Evolutionary conservation across 1,284 basidiomycete genomes (phyloP).

Genomic region (Fomitopsis palustris): DNA sequence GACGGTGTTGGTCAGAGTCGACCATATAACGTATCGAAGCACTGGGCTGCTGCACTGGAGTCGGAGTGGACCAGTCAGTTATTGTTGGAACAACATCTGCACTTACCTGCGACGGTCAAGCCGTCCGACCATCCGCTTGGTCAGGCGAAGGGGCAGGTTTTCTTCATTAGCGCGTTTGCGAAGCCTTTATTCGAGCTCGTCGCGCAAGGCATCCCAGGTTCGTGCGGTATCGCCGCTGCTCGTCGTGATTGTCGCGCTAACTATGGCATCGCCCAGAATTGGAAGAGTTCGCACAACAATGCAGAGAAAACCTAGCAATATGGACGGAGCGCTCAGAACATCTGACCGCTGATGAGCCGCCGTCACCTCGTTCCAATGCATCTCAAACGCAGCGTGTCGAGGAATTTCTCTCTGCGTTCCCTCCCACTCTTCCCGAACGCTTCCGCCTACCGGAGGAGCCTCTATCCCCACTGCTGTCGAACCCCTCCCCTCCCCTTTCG

Average conservation of each 20-base stretch:
- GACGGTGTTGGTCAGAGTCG: slow-evolving; percentile 57
- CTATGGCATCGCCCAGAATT: slow-evolving; percentile 45
- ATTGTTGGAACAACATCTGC: slow-evolving; percentile 72
- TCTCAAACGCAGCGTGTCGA: slow-evolving; percentile 40
- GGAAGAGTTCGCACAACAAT: slow-evolving; percentile 57
- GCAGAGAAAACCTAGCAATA: slow-evolving; percentile 57
- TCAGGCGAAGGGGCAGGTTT: slow-evolving; percentile 86
- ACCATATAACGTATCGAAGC: slow-evolving; percentile 84
- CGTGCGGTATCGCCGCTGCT: slow-evolving; percentile 20
- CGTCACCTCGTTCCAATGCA: slow-evolving; percentile 11
- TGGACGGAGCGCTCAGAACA: slow-evolving; percentile 58
- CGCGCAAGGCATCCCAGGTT: slow-evolving; percentile 70
- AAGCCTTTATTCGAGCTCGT: slow-evolving; percentile 80
- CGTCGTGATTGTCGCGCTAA: background rate
- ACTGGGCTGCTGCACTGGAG: slow-evolving; percentile 86
- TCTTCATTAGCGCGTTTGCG: slow-evolving; percentile 82
- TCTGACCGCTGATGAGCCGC: slow-evolving; percentile 25
- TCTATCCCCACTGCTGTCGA: slow-evolving; percentile 13
- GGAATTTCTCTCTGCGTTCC: slow-evolving; percentile 57
- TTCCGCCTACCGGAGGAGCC: slow-evolving; percentile 21
- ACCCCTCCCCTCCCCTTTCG: slow-evolving; percentile 12
- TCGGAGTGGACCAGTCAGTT: slow-evolving; percentile 91
- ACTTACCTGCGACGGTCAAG: slow-evolving; percentile 71
- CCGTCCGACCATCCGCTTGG: slow-evolving; percentile 61
- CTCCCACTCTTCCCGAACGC: slow-evolving; percentile 50